Evolutionary conservation across 768 basidiomycete genomes (phyloP), one percentile per base, ranked within the genome.

Genomic region (Psilocybe cubensis): DNA sequence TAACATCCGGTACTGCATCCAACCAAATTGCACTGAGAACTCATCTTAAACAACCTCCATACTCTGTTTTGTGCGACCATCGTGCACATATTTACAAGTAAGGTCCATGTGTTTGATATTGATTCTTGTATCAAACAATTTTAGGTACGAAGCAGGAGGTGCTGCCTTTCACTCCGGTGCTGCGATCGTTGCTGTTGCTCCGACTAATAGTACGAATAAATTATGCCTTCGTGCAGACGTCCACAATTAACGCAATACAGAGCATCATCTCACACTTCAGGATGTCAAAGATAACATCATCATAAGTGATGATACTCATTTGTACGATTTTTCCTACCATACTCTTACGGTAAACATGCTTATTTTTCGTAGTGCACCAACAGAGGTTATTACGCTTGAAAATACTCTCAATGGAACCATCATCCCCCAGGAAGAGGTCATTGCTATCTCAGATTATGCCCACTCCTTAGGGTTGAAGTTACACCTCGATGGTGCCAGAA

Each of bases 341-440:
- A 67, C 45, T 42, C 11, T n/a, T 5, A 14, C 12, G 10, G 40
- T 28, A 27, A 17, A 2, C 14, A 21, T 20, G 14, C 40, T 28
- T 41, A 25, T 20, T 20, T 14, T 42, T 42, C 33, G 14, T 21
- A 89, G 87, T 60, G 89, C 92, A 4, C 92, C 92, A 3, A 98
- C 96, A 0, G 81, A 86, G 63, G 74, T 98, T 41, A 86, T 98
- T 58, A 84, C 87, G 6, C 75, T 98, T 2, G 96, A 99, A 74
- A 99, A 99, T 70, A 97, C 96, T 1, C 81, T 99, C 31, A 88
- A 92, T 53, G 96, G 96, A 23, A 92, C 88, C 40, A 89, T 99
- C 61, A 84, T 96, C 58, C 95, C 96, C 2, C 96, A 98, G 65
- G 82, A 88, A 8, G 95, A 96, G 64, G 82, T 96, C 47, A 73